Evolutionary conservation across 2,329 filamentous ascomycete species (phyloP).

Genomic region (Pseudopyricularia javanii): DNA sequence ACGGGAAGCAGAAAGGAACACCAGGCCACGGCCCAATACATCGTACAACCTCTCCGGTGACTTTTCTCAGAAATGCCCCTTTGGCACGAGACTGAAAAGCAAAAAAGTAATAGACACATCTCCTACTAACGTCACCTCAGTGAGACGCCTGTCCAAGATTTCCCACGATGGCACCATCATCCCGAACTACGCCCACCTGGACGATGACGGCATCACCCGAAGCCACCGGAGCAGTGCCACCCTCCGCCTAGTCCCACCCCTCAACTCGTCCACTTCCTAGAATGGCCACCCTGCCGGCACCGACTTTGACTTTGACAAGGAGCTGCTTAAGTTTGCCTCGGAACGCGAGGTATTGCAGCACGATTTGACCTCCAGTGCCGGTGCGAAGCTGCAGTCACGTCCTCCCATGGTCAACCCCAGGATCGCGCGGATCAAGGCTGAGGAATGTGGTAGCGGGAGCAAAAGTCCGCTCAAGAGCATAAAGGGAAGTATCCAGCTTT

Average conservation of each 20-base stretch:
- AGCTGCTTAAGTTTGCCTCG: slow-evolving; percentile 86
- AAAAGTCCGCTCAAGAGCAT: slow-evolving; percentile 45
- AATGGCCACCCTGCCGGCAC: neutral
- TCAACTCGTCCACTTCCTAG: slow-evolving; percentile 6
- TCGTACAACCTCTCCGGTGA: too few species aligned
- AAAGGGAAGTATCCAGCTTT: slow-evolving; percentile 78
- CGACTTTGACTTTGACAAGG: slow-evolving; percentile 89
- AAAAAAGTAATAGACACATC: too few species aligned
- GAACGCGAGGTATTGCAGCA: slow-evolving; percentile 89
- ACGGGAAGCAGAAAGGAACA: neutral
- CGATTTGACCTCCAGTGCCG: slow-evolving; percentile 79
- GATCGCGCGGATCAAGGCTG: slow-evolving; percentile 68
- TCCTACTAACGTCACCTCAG: slow-evolving; percentile 20
- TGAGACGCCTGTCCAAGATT: slow-evolving; percentile 42
- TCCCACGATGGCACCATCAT: slow-evolving; percentile 28
- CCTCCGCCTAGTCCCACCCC: slow-evolving; percentile 26
- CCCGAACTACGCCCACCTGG: slow-evolving; percentile 39
- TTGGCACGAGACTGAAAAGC: too few species aligned
- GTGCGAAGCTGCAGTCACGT: slow-evolving; percentile 59
- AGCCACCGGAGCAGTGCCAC: slow-evolving; percentile 58
- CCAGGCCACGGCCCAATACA: too few species aligned
- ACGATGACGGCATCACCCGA: slow-evolving; percentile 38
- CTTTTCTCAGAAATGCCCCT: too few species aligned
- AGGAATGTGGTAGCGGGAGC: slow-evolving; percentile 47
- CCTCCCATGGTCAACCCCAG: slow-evolving; percentile 66